Base-by-base conservation (phyloP, 1,284 basidiomycete genomes). In the Leccinum fuscescens region DNA sequence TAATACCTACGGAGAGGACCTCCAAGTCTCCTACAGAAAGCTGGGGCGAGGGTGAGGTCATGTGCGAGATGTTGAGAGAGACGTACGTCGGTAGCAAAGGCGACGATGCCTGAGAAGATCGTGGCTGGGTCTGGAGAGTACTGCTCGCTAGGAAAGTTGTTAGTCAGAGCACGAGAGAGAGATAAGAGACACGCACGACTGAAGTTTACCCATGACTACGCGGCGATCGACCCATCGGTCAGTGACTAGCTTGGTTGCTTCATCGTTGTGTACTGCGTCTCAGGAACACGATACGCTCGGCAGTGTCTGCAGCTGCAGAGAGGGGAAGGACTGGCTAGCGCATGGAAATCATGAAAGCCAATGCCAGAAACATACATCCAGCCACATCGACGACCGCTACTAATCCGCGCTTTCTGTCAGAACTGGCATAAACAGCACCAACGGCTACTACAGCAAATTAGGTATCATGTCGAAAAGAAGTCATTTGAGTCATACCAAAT, bases 91-190 rank as follows among this genome's bases (percentile, higher is more conserved):
- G 84, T 79, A 5, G 85, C 82, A 65, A 85, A 86, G 1, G 86
- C 89, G 14, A 92, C 82, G 39, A 94, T 78, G 1, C 92, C 91
- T 2, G 93, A 94, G 75, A 96, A 95, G 61, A 94, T 81, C 79
- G 86, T 85, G 0, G 79, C 72, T 1, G 89, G 88, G 70, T 94
- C 86, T 8, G 90, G 80, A 4, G 92, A 94, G 76, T 79, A 83
- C 27, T 80, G 75, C 9, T 83, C 69, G 60, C 85, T 82, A 68
- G 60, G 54, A 12, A 6, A 6, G 27, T 8, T 37, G 53, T 66
- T 22, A 6, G 51, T 46, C 17, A 14, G 15, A 20, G 7, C 20
- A 24, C 5, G 53, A 29, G 17, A 31, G 42, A 37, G 29, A 39
- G 29, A 37, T 37, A 24, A 35, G 14, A 17, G 6, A 54, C 6